These are phyloP conservation scores for Epicoccum sorghinum DNA, from an alignment of 2,329 filamentous ascomycete species.

Conservation along the genomic window DNA sequence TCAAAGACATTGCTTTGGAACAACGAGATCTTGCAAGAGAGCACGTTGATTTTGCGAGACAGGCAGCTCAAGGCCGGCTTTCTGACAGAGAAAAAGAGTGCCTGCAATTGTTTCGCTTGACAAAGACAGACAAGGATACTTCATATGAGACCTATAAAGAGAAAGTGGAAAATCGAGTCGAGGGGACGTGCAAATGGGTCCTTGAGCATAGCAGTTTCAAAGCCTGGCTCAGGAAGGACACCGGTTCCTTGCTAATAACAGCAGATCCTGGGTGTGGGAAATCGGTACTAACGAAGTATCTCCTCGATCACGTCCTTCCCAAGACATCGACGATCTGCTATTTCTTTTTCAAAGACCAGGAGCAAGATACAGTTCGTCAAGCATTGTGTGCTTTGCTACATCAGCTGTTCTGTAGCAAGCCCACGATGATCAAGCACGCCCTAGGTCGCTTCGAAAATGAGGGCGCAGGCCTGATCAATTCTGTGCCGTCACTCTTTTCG, in stretches of 20 bases:
- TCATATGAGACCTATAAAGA: constrained; percentile 33
- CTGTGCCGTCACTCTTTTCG: constrained; percentile 23
- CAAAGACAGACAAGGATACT: constrained; percentile 19
- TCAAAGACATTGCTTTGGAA: too few relatives aligned
- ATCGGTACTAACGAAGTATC: constrained; percentile 27
- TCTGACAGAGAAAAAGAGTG: constrained; percentile 23
- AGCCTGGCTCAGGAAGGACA: constrained; percentile 21
- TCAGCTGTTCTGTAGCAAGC: constrained; percentile 25
- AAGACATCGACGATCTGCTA: constrained; percentile 25
- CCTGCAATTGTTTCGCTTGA: constrained; percentile 30
- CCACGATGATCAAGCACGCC: constrained; percentile 22
- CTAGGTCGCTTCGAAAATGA: constrained; percentile 20
- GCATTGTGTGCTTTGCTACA: constrained; percentile 30
- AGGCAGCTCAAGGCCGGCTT: background rate
- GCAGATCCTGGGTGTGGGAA: constrained; percentile 33
- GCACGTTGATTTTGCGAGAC: background rate
- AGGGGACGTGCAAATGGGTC: constrained; percentile 29
- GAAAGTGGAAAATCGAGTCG: constrained; percentile 23
- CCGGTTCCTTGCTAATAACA: constrained; percentile 26
- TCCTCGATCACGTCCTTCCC: constrained; percentile 24
- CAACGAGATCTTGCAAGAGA: too few relatives aligned
- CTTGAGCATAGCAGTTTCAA: constrained; percentile 23
- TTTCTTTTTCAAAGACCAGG: constrained; percentile 32
- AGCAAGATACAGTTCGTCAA: constrained; percentile 25
- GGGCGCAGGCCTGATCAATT: constrained; percentile 19